phyloP scores from a whole-genome alignment of 495 filamentous ascomycete species.

The Cercophora newfieldiana region DNA sequence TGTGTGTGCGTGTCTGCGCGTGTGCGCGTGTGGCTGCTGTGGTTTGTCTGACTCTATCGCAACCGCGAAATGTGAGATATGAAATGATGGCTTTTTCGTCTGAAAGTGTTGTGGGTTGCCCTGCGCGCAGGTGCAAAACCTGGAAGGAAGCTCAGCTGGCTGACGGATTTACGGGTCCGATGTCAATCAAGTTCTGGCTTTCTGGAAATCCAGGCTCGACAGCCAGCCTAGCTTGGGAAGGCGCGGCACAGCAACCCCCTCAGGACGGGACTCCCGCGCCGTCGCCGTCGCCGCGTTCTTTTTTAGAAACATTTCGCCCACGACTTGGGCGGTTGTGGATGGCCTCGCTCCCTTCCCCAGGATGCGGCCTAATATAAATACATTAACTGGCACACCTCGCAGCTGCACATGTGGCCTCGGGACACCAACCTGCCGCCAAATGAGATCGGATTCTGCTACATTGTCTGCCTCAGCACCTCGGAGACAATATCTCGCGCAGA shows the following conservation, averaged over 20 bases:
- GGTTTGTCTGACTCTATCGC: not conserved
- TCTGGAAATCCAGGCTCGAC: constrained; percentile 12
- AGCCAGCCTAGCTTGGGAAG: not conserved
- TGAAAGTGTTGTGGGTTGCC: not conserved
- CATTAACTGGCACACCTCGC: constrained; percentile 32
- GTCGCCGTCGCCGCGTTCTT: constrained; percentile 16
- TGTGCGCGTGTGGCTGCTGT: not conserved
- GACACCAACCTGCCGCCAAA: constrained; percentile 26
- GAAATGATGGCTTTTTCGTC: constrained; percentile 1
- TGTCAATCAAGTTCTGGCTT: not conserved
- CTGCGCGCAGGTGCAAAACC: not conserved
- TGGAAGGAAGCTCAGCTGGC: not conserved
- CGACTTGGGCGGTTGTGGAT: constrained; percentile 9
- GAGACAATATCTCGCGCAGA: not conserved
- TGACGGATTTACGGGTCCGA: not conserved
- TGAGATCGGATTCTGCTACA: constrained; percentile 29
- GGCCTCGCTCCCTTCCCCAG: constrained; percentile 23
- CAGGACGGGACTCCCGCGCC: constrained; percentile 17
- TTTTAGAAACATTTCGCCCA: constrained; percentile 26
- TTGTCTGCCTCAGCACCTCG: constrained; percentile 2
- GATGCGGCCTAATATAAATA: constrained; percentile 30
- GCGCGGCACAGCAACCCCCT: constrained; percentile 12
- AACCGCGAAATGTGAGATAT: not conserved
- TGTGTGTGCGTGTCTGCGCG: not conserved
- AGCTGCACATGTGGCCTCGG: constrained; percentile 32